These are phyloP conservation scores for Colletotrichum costaricense DNA, from an alignment of 2,329 filamentous ascomycete species.

Conservation along the genomic window DNA sequence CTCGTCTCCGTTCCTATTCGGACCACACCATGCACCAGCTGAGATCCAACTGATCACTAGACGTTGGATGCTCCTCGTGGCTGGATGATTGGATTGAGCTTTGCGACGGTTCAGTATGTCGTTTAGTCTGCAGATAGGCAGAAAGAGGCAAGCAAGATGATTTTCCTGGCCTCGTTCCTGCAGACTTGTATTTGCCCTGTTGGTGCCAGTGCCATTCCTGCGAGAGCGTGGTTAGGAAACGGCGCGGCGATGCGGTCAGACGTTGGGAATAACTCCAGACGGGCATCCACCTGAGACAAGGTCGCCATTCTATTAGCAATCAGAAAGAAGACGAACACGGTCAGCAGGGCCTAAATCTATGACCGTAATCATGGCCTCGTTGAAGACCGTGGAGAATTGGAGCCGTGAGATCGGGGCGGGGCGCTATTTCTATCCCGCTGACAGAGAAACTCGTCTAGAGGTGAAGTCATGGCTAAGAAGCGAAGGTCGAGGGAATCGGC, in stretches of 20 bases:
- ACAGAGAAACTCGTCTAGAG: neutral
- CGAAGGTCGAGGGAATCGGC: no score
- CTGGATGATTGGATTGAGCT: neutral
- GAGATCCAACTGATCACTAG: neutral
- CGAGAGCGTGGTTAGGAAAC: neutral
- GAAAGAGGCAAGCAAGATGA: neutral
- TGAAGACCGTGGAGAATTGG: neutral
- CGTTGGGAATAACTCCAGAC: neutral
- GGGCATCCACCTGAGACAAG: conserved; percentile 21
- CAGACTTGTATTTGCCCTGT: neutral
- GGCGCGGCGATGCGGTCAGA: conserved; percentile 20
- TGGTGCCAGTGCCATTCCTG: neutral
- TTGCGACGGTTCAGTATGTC: neutral
- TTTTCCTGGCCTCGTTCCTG: neutral
- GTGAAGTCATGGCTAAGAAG: neutral
- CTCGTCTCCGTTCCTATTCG: neutral
- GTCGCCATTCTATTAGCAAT: neutral
- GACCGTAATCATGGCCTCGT: neutral
- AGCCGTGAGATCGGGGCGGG: conserved; percentile 15
- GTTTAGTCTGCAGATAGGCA: neutral
- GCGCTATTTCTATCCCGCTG: conserved; percentile 8
- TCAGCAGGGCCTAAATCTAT: neutral
- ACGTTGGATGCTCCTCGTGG: neutral
- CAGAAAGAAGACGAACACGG: neutral
- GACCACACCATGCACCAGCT: conserved; percentile 8